Conservation (phyloP, 2,329 filamentous ascomycete species). For the Talaromyces sp. region DNA sequence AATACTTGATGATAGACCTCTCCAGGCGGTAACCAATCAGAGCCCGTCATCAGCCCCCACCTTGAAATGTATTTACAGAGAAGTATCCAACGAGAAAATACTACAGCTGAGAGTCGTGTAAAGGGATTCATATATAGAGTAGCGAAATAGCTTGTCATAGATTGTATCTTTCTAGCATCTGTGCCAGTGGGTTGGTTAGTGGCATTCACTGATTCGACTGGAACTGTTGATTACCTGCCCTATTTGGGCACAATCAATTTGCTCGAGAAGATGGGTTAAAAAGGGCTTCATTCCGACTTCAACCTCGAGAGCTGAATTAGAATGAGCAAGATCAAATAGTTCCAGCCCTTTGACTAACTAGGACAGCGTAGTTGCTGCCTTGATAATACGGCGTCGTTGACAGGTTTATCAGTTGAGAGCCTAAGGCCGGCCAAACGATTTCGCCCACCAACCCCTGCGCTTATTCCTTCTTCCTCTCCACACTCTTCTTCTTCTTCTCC, state of each 20-base stretch:
- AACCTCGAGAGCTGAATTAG: neutral
- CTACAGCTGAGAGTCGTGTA: neutral
- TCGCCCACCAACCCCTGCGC: slow-evolving; percentile 16
- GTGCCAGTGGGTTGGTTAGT: neutral
- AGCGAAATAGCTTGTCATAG: too few relatives aligned
- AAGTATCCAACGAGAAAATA: too few relatives aligned
- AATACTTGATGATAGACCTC: neutral
- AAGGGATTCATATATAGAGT: too few relatives aligned
- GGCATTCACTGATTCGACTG: neutral
- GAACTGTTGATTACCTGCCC: neutral
- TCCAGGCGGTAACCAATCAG: slow-evolving; percentile 3
- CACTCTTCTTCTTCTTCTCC: slow-evolving; percentile 14
- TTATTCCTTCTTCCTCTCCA: slow-evolving; percentile 5
- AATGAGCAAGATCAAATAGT: neutral
- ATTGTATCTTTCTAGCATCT: too few relatives aligned
- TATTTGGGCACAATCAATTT: too few relatives aligned
- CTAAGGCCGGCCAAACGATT: neutral
- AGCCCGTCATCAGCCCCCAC: neutral
- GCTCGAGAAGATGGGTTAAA: neutral
- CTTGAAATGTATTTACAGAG: neutral
- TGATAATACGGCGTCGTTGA: slow-evolving; percentile 1
- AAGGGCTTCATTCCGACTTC: neutral
- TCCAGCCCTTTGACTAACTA: neutral
- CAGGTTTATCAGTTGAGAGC: neutral
- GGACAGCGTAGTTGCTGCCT: slow-evolving; percentile 2